Conservation (phyloP, 148 eudicot species). For the Persicaria tinctoria region DNA sequence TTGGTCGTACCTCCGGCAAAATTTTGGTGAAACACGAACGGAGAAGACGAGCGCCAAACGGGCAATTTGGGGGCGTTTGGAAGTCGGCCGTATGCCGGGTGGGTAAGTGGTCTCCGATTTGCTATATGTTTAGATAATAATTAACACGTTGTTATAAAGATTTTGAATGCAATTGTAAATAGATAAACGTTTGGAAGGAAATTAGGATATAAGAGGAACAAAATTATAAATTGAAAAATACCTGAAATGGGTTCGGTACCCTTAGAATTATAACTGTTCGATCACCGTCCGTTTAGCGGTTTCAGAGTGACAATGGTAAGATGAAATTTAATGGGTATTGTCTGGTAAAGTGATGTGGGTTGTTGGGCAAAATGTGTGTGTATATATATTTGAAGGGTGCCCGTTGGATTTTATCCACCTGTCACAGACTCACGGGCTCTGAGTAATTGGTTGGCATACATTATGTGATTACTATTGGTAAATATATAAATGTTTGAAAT, state of each 20-base stretch:
- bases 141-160: background rate
- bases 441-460: too few species aligned
- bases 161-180: background rate
- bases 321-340: background rate
- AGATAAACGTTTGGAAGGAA: background rate
- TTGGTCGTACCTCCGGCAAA: background rate
- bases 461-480: too few species aligned
- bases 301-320: background rate
- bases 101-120: background rate
- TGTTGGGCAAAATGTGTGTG: background rate
- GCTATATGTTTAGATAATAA: background rate
- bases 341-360: background rate
- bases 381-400: too few species aligned
- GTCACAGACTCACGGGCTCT: too few species aligned
- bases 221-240: too few species aligned
- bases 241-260: too few species aligned
- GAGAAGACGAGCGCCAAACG: slow-evolving; percentile 4
- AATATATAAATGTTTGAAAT: too few species aligned
- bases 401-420: too few species aligned
- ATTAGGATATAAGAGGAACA: too few species aligned
- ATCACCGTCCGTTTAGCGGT: too few species aligned
- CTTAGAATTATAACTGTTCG: too few species aligned
- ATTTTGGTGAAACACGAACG: background rate
- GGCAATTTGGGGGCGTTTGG: background rate
- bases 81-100: background rate